These are phyloP conservation scores for Penicillium crustosum DNA, from an alignment of 2,329 filamentous ascomycete species.

Conservation along the genomic window DNA sequence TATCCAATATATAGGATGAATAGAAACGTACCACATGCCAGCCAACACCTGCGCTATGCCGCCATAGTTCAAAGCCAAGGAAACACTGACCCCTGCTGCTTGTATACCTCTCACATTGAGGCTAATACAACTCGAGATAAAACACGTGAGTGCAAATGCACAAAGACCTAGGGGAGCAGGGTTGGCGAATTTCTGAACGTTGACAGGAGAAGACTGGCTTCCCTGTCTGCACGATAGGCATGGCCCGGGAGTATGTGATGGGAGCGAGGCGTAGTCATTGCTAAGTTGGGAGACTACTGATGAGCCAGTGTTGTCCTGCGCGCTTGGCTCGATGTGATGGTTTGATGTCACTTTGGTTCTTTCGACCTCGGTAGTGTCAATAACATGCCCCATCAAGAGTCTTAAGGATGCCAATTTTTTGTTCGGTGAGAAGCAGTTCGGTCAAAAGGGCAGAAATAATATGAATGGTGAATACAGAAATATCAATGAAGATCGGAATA, in stretches of 20 bases:
- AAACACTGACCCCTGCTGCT: slow-evolving; percentile 11
- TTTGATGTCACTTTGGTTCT: neutral
- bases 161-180: slow-evolving; percentile 22
- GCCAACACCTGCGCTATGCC: slow-evolving; percentile 19
- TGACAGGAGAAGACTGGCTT: neutral
- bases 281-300: slow-evolving; percentile 5
- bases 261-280: slow-evolving; percentile 6
- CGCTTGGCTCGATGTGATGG: neutral
- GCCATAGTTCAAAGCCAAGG: slow-evolving; percentile 18
- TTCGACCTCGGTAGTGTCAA: neutral
- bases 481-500: neutral
- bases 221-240: neutral
- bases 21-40: slow-evolving; percentile 23
- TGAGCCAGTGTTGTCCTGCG: neutral
- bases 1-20: neutral
- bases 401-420: no score
- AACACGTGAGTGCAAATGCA: slow-evolving; percentile 23
- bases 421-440: neutral
- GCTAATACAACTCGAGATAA: slow-evolving; percentile 20
- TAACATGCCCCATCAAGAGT: neutral
- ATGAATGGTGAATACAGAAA: neutral
- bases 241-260: neutral
- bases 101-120: slow-evolving; percentile 11
- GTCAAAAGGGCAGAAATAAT: neutral
- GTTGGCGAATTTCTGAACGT: slow-evolving; percentile 19